Evolutionary conservation across 2,329 filamentous ascomycete genomes (phyloP).

Genomic region (Diaporthe capsici): DNA sequence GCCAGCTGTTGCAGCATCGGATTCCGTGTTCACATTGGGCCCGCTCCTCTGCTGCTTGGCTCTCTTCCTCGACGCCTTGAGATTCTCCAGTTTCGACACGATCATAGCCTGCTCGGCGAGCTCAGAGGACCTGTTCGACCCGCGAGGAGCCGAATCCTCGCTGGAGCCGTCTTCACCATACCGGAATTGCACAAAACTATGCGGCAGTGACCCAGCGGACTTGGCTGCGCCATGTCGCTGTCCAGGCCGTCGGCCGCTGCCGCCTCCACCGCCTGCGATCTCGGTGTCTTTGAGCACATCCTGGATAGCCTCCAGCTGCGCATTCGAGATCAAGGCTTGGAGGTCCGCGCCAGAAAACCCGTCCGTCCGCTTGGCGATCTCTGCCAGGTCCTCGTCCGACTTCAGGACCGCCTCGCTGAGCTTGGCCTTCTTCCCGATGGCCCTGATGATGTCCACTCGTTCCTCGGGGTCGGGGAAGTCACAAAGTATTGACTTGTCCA

Average conservation of each 20-base stretch:
- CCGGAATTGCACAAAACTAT: slow-evolving; percentile 85
- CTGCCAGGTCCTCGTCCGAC: slow-evolving; percentile 70
- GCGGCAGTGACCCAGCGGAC: slow-evolving; percentile 48
- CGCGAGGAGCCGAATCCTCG: slow-evolving; percentile 54
- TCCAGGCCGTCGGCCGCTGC: slow-evolving; percentile 51
- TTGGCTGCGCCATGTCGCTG: slow-evolving; percentile 32
- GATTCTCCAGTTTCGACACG: slow-evolving; percentile 83
- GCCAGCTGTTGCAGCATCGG: slow-evolving; percentile 11
- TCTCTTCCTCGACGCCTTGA: slow-evolving; percentile 79
- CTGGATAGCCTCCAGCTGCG: slow-evolving; percentile 96
- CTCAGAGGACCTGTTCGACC: slow-evolving; percentile 65
- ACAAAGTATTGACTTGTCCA: slow-evolving; percentile 94
- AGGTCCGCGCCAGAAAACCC: slow-evolving; percentile 96
- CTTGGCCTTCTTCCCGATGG: slow-evolving; percentile 85
- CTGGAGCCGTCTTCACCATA: slow-evolving; percentile 75
- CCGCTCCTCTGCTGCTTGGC: slow-evolving; percentile 65
- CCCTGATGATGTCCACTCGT: slow-evolving; percentile 87
- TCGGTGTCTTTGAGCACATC: slow-evolving; percentile 81
- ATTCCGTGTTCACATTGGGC: slow-evolving; percentile 47
- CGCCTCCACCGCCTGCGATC: slow-evolving; percentile 50
- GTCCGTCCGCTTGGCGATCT: slow-evolving; percentile 84
- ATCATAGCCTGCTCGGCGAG: slow-evolving; percentile 85
- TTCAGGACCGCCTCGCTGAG: slow-evolving; percentile 76
- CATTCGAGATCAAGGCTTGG: slow-evolving; percentile 95
- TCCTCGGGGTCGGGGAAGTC: slow-evolving; percentile 87